Conservation (phyloP, 2,329 filamentous ascomycete genomes). For the Ophioceras dolichostomum region DNA sequence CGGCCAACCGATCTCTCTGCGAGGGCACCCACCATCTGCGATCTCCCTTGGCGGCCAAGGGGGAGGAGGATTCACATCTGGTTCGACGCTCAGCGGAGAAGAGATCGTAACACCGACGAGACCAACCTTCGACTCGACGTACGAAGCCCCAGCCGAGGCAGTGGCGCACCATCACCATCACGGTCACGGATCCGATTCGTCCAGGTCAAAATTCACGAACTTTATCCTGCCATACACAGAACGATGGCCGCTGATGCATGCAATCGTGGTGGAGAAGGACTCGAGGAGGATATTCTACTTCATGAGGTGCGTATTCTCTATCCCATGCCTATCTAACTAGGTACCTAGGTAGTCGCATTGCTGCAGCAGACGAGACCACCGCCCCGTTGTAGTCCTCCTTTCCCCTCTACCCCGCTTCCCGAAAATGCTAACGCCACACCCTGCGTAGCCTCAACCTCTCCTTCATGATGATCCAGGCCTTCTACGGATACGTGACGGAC, state of each 20-base stretch:
- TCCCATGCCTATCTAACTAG: too few species aligned
- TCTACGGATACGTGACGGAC: constrained; percentile 87
- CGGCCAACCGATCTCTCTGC: constrained; percentile 16
- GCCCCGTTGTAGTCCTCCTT: too few species aligned
- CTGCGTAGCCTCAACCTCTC: constrained; percentile 72
- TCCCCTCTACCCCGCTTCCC: too few species aligned
- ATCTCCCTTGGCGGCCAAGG: constrained; percentile 5
- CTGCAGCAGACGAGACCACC: too few species aligned
- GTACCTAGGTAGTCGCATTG: too few species aligned
- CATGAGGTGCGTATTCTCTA: constrained; percentile 54
- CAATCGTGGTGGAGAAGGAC: constrained; percentile 81
- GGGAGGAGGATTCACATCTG: not conserved
- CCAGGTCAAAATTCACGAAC: constrained; percentile 60
- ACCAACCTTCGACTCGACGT: constrained; percentile 15
- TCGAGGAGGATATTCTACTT: constrained; percentile 96
- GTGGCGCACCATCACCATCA: not conserved
- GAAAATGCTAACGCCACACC: too few species aligned
- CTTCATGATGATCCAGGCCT: constrained; percentile 91
- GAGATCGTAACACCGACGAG: constrained; percentile 20
- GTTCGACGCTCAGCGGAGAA: constrained; percentile 18
- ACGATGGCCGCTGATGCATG: constrained; percentile 66
- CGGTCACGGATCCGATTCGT: too few species aligned
- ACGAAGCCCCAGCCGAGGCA: constrained; percentile 13
- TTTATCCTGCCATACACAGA: constrained; percentile 59
- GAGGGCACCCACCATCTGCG: constrained; percentile 20